These are phyloP conservation scores for Lyophyllum atratum DNA, from an alignment of 768 basidiomycete genomes.

Conservation along the genomic window DNA sequence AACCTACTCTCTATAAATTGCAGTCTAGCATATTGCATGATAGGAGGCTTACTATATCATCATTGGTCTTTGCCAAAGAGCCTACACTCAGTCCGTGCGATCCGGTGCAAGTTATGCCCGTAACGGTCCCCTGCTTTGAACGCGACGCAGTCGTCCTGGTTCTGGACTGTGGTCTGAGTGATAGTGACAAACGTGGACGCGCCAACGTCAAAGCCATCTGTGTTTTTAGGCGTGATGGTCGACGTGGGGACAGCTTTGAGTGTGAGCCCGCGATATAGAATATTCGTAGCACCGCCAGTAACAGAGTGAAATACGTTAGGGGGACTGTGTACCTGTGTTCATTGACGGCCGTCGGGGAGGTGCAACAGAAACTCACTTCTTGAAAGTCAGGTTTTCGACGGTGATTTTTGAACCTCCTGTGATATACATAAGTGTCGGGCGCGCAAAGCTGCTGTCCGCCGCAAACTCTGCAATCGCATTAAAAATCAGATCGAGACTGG, in stretches of 20 bases:
- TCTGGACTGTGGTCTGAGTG: conserved; percentile 25
- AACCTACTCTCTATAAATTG: conserved; percentile 16
- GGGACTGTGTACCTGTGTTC: conserved; percentile 1
- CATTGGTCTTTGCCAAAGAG: conserved; percentile 20
- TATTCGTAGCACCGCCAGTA: conserved; percentile 25
- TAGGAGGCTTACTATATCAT: conserved; percentile 14
- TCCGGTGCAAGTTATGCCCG: conserved; percentile 30
- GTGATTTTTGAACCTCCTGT: conserved; percentile 28
- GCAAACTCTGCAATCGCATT: conserved; percentile 20
- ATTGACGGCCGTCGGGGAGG: not conserved
- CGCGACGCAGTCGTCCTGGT: conserved; percentile 34
- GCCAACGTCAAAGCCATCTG: conserved; percentile 33
- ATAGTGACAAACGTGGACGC: conserved; percentile 28
- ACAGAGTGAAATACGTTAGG: conserved; percentile 33
- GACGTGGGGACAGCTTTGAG: conserved; percentile 27
- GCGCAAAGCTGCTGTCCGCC: conserved; percentile 27
- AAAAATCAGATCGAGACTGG: not conserved
- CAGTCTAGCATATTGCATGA: too few species aligned
- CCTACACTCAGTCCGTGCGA: conserved; percentile 34
- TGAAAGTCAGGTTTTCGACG: conserved; percentile 29
- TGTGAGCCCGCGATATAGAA: conserved; percentile 23
- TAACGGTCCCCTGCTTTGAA: conserved; percentile 28
- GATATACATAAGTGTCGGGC: conserved; percentile 30
- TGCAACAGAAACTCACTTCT: conserved; percentile 19
- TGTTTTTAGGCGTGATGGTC: conserved; percentile 29